Base-by-base conservation (phyloP, 345 rosid genomes). In the Eucalyptus tenuipes region DNA sequence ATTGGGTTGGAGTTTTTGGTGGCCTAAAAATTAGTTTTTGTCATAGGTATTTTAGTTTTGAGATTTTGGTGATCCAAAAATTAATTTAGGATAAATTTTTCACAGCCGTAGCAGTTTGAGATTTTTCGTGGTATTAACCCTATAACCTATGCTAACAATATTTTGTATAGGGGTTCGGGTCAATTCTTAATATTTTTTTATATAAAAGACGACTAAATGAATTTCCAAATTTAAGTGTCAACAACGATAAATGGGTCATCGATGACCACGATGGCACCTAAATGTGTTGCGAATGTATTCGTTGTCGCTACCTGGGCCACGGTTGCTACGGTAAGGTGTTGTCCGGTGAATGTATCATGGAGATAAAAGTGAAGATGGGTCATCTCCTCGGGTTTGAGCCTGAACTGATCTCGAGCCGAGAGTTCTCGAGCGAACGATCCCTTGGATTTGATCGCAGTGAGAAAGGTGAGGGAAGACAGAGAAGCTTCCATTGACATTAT, bases 291-390 rank as follows among this genome's bases (percentile, higher is more conserved):
- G 1, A 0, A 52, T 18, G 24, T 7, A 55, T 55, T 55, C 6
- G 13, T 24, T 22, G 61, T 55, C 29, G 3, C 61, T 10, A 10
- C 61, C 29, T 55, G 29, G 13, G 66, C 93, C 5, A 93, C 86
- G 3, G 49, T 59, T 13, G 91, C 66, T 8, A 91, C 89, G 4
- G 89, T 93, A 1, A 89, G 89, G 90, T 90, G 89, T 48, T 52
- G 90, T 7, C 91, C 91, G 4, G 81, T 49, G 57, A 89, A 50
- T 27, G 88, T 89, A 55, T 92, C 92, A 10, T 52, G 92, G 88
- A 90, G 88, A 89, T 91, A 91, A 90, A 93, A 91, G 89, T 87
- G 93, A 59, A 90, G 92, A 86, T 92, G 95, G 89, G 88, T 91
- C 15, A 92, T 90, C 88, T 92, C 90, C 89, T 92, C 87, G n/a